Base-by-base conservation (phyloP, 148 eudicot species). In the Chenopodium berlandieri region DNA sequence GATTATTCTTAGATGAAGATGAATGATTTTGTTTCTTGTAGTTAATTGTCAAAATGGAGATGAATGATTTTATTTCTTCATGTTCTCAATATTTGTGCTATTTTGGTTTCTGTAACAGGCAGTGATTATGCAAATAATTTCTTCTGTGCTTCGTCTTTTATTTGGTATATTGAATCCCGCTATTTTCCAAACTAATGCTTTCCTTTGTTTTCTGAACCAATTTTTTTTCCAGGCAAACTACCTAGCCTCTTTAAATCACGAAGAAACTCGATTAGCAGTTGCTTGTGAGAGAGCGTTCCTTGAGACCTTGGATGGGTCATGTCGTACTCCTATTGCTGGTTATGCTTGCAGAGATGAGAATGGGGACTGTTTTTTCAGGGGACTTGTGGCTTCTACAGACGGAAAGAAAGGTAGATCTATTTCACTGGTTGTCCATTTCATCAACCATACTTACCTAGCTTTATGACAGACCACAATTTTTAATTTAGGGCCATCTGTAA, bases 271-370 rank as follows among this genome's bases (percentile, higher is more conserved):
- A 88, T 88, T 95, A 88, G 97, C 98, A 20, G 92, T 95, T 75
- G 89, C 90, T 40, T 93, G 97, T 64, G 98, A 92, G 83, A 90
- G 98, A 84, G 94, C 97, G 67, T 93, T 95, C 79, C 93, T 95
- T 10, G 77, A 79, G 86, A 88, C 95, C 75, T 77, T 93, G 75
- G 97, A 92, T 60, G 97, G 97, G 32, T 95, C 97, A 46, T 95
- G 98, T 75, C 94, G 98, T 69, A 95, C 98, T 76, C 98, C 98
- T 47, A 95, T 95, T 78, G 98, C 98, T 30, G 97, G 98, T 78
- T 95, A 93, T 78, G 98, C 97, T 23, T 76, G 84, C 63, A 87
- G 87, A 76, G 92, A 92, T 56, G 89, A 89, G 80, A 87, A 90
- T 78, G 98, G 98, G 64, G 86, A 91, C 75, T 95, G 98, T 82